These are phyloP conservation scores for Suillus subluteus DNA, from an alignment of 768 basidiomycete genomes.

Conservation along the genomic window DNA sequence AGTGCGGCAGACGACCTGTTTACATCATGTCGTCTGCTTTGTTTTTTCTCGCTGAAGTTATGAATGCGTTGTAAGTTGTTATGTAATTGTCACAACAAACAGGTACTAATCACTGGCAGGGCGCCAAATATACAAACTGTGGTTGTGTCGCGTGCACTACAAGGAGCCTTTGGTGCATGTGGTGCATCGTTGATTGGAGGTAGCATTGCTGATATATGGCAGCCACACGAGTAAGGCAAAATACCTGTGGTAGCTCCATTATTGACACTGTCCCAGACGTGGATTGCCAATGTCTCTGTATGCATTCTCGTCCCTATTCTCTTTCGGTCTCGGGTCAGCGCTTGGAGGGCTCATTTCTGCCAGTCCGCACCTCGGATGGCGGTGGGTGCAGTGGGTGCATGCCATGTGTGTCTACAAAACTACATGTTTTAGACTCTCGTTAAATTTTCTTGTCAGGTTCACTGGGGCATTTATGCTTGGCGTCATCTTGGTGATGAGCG, in stretches of 20 bases:
- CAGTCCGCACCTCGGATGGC: constrained; percentile 61
- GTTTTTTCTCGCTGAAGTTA: constrained; percentile 55
- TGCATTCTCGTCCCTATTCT: constrained; percentile 56
- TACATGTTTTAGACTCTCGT: not conserved
- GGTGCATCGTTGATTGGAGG: constrained; percentile 71
- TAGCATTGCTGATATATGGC: constrained; percentile 73
- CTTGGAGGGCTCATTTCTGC: constrained; percentile 68
- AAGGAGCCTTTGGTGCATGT: constrained; percentile 65
- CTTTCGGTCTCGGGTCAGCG: constrained; percentile 65
- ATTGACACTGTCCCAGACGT: constrained; percentile 47
- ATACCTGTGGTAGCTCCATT: not conserved
- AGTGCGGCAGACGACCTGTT: constrained; percentile 65
- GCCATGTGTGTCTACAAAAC: constrained; percentile 48
- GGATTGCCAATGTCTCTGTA: constrained; percentile 79
- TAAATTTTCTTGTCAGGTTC: constrained; percentile 40
- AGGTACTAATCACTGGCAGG: constrained; percentile 21
- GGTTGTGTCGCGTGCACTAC: constrained; percentile 59
- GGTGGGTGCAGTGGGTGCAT: constrained; percentile 85
- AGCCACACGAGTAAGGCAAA: constrained; percentile 53
- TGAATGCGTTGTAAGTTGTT: constrained; percentile 31
- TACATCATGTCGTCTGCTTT: constrained; percentile 56
- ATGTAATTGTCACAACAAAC: not conserved
- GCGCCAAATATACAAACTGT: constrained; percentile 56
- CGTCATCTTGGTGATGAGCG: constrained; percentile 59
- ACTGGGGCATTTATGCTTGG: constrained; percentile 53